Evolutionary conservation across 129 eudicot species (phyloP), one percentile per base, ranked within the genome.

Genomic region (Smallanthus sonchifolius): DNA sequence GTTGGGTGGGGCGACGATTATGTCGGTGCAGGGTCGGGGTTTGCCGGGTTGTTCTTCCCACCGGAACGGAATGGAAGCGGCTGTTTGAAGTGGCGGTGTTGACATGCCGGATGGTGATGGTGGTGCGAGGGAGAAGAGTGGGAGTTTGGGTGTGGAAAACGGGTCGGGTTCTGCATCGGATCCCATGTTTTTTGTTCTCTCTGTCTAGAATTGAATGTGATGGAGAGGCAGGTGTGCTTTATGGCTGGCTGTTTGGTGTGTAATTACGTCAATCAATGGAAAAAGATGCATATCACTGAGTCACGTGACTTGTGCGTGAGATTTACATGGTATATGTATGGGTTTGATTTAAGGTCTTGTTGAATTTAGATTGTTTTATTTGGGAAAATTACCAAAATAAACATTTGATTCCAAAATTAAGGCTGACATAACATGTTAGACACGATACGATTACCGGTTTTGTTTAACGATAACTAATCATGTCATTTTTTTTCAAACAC

Each of bases 1-100:
- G 70, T 19, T 36, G 71, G 47, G 64, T 55, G 16, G 43, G 49
- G 59, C 20, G 34, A 84, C 2, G 71, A 84, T 79, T 20, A 83
- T 57, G 71, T 82, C 80, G 8, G 90, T 82, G 73, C 88, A 85
- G 39, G 90, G 88, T 24, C 86, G 74, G 68, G 98, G 98, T 62
- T 90, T 92, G 0, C 98, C 98, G 4, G 98, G 98, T 55, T 92
- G 80, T 60, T 92, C 90, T 59, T 92, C 98, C 98, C 98, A 92
- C 10, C 56, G 84, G 83, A 92, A 89, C 4, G 98, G 98, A 8
- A 92, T 86, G 32, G 98, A 84, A 14, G 92, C 98, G 37, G 84
- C 65, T 80, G 96, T 82, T 64, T 83, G 85, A 38, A 86, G 90
- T 19, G 97, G 97, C 11, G 97, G 90, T 0, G 90, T 87, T 15